phyloP scores from a whole-genome alignment of 225 moss, liverwort and hornwort species.

The Lunularia cruciata region DNA sequence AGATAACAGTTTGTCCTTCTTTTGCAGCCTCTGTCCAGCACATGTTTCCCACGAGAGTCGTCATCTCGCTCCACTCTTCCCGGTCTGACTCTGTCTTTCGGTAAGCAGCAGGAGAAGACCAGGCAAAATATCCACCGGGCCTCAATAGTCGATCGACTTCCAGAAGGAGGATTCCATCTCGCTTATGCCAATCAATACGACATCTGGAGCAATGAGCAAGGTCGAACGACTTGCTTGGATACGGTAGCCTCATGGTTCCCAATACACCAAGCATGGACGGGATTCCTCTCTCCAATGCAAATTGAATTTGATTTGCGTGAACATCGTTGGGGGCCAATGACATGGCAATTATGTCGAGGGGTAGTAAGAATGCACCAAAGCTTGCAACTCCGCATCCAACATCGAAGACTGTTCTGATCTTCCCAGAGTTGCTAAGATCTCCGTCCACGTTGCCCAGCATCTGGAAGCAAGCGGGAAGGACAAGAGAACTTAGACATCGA shows the following conservation, averaged over 20 bases:
- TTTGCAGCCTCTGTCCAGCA: constrained; percentile 93
- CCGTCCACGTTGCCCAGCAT: constrained; percentile 82
- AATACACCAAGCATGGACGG: constrained; percentile 93
- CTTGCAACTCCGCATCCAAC: constrained; percentile 98
- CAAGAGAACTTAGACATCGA: background rate
- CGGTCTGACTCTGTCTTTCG: constrained; percentile 60
- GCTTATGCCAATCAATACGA: constrained; percentile 94
- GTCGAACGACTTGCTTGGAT: constrained; percentile 95
- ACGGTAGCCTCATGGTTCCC: constrained; percentile 87
- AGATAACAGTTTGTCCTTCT: constrained; percentile 92
- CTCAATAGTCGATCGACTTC: constrained; percentile 91
- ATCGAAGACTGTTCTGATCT: constrained; percentile 90
- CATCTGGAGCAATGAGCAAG: constrained; percentile 97
- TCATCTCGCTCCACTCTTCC: constrained; percentile 85
- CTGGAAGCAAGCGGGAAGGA: constrained; percentile 35
- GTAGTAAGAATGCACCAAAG: constrained; percentile 89
- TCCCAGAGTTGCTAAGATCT: constrained; percentile 73
- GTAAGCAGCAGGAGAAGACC: constrained; percentile 97
- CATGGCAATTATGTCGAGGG: constrained; percentile 83
- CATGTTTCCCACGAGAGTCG: constrained; percentile 74
- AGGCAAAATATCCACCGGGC: constrained; percentile 95
- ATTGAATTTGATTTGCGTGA: constrained; percentile 95
- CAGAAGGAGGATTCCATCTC: constrained; percentile 90
- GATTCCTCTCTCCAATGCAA: constrained; percentile 96
- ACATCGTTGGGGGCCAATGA: constrained; percentile 97